phyloP scores from a whole-genome alignment of 768 basidiomycete species.

The Leccinum disarticulatum region DNA sequence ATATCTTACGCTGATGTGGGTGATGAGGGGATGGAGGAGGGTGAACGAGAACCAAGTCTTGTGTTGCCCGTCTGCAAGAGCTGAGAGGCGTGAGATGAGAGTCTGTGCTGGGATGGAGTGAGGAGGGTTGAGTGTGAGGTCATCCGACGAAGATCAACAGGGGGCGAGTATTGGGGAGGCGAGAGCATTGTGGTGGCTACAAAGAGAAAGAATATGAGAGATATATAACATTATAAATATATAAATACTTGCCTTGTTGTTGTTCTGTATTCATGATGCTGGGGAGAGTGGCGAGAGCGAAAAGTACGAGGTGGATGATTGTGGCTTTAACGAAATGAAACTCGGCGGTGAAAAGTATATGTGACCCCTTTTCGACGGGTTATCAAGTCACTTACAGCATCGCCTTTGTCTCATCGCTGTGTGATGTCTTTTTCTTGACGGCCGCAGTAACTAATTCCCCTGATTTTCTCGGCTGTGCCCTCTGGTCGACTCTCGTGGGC shows the following conservation, averaged over 20 bases:
- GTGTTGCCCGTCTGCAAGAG: slow-evolving; percentile 42
- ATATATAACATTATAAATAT: background rate
- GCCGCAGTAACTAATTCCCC: slow-evolving; percentile 3
- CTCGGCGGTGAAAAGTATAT: background rate
- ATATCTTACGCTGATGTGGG: slow-evolving; percentile 70
- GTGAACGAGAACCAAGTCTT: slow-evolving; percentile 61
- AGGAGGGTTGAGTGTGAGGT: slow-evolving; percentile 48
- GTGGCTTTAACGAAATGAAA: slow-evolving; percentile 20
- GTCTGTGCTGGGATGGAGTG: slow-evolving; percentile 38
- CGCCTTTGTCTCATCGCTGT: slow-evolving; percentile 3
- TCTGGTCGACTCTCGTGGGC: background rate
- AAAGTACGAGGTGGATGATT: slow-evolving; percentile 13
- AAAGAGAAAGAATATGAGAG: background rate
- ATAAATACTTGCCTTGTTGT: slow-evolving; percentile 19
- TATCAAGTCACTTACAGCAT: background rate
- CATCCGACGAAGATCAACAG: slow-evolving; percentile 55
- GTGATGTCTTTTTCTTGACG: background rate
- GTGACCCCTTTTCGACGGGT: slow-evolving; percentile 12
- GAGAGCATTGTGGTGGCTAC: slow-evolving; percentile 18
- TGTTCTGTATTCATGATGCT: background rate
- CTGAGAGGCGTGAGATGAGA: slow-evolving; percentile 48
- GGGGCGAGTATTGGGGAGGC: slow-evolving; percentile 30
- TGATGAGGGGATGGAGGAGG: slow-evolving; percentile 75
- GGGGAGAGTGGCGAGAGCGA: background rate
- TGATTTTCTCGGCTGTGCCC: slow-evolving; percentile 8